These are phyloP conservation scores for Erysiphe pulchra DNA, from an alignment of 2,329 filamentous ascomycete genomes.

Conservation along the genomic window DNA sequence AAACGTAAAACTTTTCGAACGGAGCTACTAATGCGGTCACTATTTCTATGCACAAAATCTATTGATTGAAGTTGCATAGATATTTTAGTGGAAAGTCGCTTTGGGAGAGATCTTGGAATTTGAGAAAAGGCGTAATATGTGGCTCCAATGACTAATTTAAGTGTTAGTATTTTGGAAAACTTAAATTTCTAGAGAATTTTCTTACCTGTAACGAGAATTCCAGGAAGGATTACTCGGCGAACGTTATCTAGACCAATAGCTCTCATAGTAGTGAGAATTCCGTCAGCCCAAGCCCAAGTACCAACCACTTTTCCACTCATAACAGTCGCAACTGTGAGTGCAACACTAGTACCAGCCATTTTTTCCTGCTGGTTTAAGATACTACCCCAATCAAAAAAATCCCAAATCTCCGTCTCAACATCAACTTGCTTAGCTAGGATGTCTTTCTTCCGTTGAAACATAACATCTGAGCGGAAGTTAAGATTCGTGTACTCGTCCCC, in stretches of 20 bases:
- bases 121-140: constrained; percentile 61
- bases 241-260: constrained; percentile 61
- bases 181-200: neutral
- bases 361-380: constrained; percentile 84
- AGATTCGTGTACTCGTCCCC: constrained; percentile 69
- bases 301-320: constrained; percentile 61
- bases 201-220: constrained; percentile 55
- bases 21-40: constrained; percentile 56
- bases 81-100: constrained; percentile 64
- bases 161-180: constrained; percentile 12
- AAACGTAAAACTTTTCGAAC: constrained; percentile 74
- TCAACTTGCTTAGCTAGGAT: constrained; percentile 63
- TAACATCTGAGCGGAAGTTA: constrained; percentile 71
- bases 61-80: constrained; percentile 52
- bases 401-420: constrained; percentile 64
- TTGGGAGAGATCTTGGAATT: constrained; percentile 72
- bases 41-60: constrained; percentile 83
- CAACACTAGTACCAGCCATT: constrained; percentile 80
- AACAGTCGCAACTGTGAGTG: constrained; percentile 70
- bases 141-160: constrained; percentile 36
- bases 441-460: constrained; percentile 74
- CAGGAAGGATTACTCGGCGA: constrained; percentile 55
- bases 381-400: constrained; percentile 74
- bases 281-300: constrained; percentile 71
- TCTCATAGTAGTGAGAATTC: constrained; percentile 55